A percentile compares a stretch with the other conserved stretches of the same genome.
phyloP scores from a whole-genome alignment of 768 basidiomycete species.

The Termitomyces sp. region DNA sequence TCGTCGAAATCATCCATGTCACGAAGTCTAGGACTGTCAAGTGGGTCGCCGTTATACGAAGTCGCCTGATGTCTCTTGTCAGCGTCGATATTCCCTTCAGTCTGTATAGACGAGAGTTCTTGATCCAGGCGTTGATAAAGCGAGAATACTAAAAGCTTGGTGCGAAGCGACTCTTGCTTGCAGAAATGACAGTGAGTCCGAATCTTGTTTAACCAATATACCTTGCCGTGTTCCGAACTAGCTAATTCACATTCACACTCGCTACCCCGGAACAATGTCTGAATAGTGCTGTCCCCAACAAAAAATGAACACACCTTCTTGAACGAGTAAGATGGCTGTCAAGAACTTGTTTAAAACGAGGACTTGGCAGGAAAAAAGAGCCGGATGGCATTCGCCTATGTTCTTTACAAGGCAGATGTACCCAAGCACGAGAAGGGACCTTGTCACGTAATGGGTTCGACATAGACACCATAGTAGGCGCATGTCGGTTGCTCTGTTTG shows the following conservation, averaged over 20 bases:
- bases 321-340: slow-evolving; percentile 3
- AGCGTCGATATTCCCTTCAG: background rate
- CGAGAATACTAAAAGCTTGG: slow-evolving; percentile 11
- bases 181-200: slow-evolving; percentile 11
- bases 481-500: slow-evolving; percentile 16
- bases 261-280: background rate
- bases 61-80: background rate
- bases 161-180: slow-evolving; percentile 12
- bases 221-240: slow-evolving; percentile 3
- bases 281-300: background rate
- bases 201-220: slow-evolving; percentile 8
- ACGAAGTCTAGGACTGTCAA: slow-evolving; percentile 14
- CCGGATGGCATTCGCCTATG: background rate
- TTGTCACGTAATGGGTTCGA: slow-evolving; percentile 20
- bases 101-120: background rate
- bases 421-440: slow-evolving; percentile 17
- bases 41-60: background rate
- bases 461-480: slow-evolving; percentile 20
- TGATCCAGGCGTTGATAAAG: slow-evolving; percentile 2
- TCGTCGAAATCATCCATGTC: slow-evolving; percentile 20
- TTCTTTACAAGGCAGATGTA: slow-evolving; percentile 2
- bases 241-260: slow-evolving; percentile 12
- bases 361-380: slow-evolving; percentile 12
- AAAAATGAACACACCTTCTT: slow-evolving; percentile 9
- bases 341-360: slow-evolving; percentile 14